Base-by-base conservation (phyloP, 306 rosid species). In the Pyrus betulifolia region DNA sequence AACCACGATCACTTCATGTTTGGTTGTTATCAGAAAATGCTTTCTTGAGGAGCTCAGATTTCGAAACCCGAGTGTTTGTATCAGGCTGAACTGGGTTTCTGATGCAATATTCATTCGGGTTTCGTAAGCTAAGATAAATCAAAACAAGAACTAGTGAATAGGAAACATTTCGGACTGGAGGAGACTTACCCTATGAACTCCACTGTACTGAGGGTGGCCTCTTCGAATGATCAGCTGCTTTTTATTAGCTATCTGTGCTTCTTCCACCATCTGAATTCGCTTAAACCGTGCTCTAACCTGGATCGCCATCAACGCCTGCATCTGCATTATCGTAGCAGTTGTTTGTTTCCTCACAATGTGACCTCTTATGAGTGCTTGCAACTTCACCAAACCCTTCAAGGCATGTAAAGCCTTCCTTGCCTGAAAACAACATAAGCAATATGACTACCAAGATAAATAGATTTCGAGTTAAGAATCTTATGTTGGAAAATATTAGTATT, bases 331-430 rank as follows among this genome's bases (percentile, higher is more conserved):
- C 10, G 91, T 85, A 35, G 93, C 85, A 55, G 86, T 83, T 31
- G 95, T 87, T 82, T 86, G 93, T 84, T 92, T 95, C 84, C 99
- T 90, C 35, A 95, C 97, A 54, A 88, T 93, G 74, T 92, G 88
- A 57, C 97, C 99, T 81, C 97, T 92, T 70, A 92, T 91, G 1
- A 88, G 87, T 78, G 99, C 99, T 69, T 92, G 99, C 60, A 95
- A 69, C 88, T 92, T 95, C 59, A 95, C 99, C 69, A 95, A 74
- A 70, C 93, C 96, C 83, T 68, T 95, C 75, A 92, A 86, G 76
- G 98, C 98, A 78, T 85, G 91, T 71, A 95, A 83, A 66, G 98
- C 97, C 76, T 82, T 92, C 86, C 85, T 95, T 63, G 98, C 98
- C 98, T 95, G 85, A 74, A 77, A 82, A 21, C 65, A 74, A 66